Conservation (phyloP, 345 rosid species). For the Bretschneidera sinensis region DNA sequence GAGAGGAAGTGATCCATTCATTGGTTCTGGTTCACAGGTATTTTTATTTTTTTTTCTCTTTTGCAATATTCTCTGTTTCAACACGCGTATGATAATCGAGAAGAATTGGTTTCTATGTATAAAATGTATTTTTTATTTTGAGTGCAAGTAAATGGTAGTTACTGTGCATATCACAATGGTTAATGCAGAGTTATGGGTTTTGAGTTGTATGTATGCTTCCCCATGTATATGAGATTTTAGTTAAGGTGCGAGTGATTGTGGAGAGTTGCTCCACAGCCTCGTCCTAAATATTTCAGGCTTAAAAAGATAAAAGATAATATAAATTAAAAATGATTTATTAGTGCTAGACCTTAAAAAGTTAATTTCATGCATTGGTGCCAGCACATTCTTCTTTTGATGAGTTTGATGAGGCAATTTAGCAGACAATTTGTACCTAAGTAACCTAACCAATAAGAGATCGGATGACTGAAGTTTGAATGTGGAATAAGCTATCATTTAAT, state of each 20-base stretch:
- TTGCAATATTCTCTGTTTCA: neutral
- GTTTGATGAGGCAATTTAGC: too few relatives aligned
- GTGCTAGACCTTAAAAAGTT: too few relatives aligned
- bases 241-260: too few relatives aligned
- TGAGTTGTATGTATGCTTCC: neutral
- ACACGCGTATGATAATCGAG: neutral
- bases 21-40: slow-evolving; percentile 88
- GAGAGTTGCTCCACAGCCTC: neutral
- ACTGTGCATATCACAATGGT: neutral
- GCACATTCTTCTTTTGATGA: too few relatives aligned
- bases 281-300: too few relatives aligned
- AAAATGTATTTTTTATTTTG: neutral
- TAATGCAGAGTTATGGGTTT: too few relatives aligned
- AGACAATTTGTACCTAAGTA: too few relatives aligned
- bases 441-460: too few relatives aligned
- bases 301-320: too few relatives aligned
- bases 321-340: too few relatives aligned
- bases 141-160: neutral
- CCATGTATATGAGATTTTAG: neutral
- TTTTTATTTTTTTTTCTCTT: neutral
- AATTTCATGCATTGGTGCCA: too few relatives aligned
- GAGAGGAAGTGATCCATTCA: slow-evolving; percentile 75
- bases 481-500: neutral
- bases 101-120: neutral
- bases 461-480: too few relatives aligned